Evolutionary conservation across 345 rosid species (phyloP).

Genomic region (Murraya koenigii): DNA sequence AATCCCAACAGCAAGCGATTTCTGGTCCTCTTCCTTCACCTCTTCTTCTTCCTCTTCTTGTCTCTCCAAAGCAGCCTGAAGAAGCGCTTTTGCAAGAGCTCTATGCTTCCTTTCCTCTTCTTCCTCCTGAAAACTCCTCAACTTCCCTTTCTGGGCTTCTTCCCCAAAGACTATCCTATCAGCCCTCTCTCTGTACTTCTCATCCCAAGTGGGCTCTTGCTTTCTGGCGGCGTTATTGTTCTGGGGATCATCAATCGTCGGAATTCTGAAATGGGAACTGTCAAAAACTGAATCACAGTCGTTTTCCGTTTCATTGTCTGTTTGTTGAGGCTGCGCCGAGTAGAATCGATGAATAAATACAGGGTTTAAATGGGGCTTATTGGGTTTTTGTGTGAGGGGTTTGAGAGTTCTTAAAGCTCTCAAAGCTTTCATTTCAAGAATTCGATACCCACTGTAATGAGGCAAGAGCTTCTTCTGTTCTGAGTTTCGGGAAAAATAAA

Average conservation of each 20-base stretch:
- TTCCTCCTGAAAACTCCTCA: slow-evolving; percentile 26
- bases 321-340: slow-evolving; percentile 57
- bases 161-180: slow-evolving; percentile 47
- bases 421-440: slow-evolving; percentile 44
- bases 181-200: slow-evolving; percentile 55
- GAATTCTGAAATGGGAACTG: slow-evolving; percentile 49
- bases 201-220: slow-evolving; percentile 62
- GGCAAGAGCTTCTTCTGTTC: neutral
- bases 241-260: slow-evolving; percentile 7
- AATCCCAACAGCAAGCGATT: slow-evolving; percentile 83
- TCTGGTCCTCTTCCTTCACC: slow-evolving; percentile 89
- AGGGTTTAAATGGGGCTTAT: slow-evolving; percentile 13
- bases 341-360: slow-evolving; percentile 35
- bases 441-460: neutral
- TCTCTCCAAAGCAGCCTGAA: slow-evolving; percentile 65
- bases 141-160: slow-evolving; percentile 34
- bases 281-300: slow-evolving; percentile 46
- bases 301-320: slow-evolving; percentile 25
- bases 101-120: slow-evolving; percentile 54
- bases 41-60: slow-evolving; percentile 56
- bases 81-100: slow-evolving; percentile 66
- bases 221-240: slow-evolving; percentile 4
- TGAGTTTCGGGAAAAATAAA: too few species aligned
- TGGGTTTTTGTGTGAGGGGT: slow-evolving; percentile 21
- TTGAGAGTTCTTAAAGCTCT: slow-evolving; percentile 32